A percentile compares a stretch with the other conserved stretches of the same genome.
These are phyloP conservation scores for Candida sp. DNA, from an alignment of 1,139 yeast species.

Conservation along the genomic window DNA sequence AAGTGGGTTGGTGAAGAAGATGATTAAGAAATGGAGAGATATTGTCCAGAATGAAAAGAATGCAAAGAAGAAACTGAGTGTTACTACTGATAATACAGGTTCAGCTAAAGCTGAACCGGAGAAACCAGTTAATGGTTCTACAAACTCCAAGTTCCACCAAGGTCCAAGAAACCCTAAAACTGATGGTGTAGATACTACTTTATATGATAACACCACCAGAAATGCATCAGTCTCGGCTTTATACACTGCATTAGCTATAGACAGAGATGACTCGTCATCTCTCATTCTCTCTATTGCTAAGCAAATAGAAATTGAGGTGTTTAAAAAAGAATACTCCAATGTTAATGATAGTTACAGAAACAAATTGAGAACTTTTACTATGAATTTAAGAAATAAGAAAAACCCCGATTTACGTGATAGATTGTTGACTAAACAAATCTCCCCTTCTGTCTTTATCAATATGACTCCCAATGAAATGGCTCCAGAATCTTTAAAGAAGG, in stretches of 20 bases:
- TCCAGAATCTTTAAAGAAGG: conserved; percentile 82
- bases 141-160: conserved; percentile 20
- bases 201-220: conserved; percentile 75
- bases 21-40: conserved; percentile 89
- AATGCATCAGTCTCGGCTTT: conserved; percentile 82
- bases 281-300: conserved; percentile 63
- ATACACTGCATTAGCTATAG: conserved; percentile 87
- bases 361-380: conserved; percentile 76
- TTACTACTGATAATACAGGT: conserved; percentile 6
- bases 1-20: conserved; percentile 68
- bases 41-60: conserved; percentile 76
- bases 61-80: conserved; percentile 26
- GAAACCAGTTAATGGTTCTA: conserved; percentile 15
- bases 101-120: conserved; percentile 8
- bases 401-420: conserved; percentile 80
- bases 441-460: conserved; percentile 61
- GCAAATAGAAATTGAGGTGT: conserved; percentile 73
- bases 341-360: conserved; percentile 64
- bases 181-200: conserved; percentile 71
- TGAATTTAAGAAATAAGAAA: conserved; percentile 84
- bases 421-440: conserved; percentile 61
- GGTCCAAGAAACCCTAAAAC: conserved; percentile 73
- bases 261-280: conserved; percentile 51
- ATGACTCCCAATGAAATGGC: conserved; percentile 96
- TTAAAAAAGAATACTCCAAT: conserved; percentile 52